These are phyloP conservation scores for Boechera retrofracta DNA, from an alignment of 345 rosid genomes.

Conservation along the genomic window DNA sequence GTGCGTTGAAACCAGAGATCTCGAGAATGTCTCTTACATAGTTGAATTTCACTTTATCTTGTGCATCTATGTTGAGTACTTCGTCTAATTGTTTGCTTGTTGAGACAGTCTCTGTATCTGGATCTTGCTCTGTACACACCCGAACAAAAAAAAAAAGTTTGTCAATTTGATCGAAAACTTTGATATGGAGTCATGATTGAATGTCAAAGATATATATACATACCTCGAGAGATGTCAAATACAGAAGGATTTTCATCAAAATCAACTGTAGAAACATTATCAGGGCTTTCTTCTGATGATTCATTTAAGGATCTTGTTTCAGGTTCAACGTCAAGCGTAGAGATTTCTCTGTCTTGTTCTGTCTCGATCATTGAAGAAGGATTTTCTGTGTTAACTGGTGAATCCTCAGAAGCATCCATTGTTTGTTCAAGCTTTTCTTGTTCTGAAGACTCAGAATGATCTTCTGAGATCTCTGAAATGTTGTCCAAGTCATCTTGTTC, in stretches of 20 bases:
- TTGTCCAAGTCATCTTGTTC: constrained; percentile 36
- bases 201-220: constrained; percentile 10
- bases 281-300: constrained; percentile 40
- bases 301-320: constrained; percentile 27
- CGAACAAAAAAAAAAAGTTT: neutral
- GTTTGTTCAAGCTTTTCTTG: constrained; percentile 20
- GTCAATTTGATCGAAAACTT: neutral
- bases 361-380: constrained; percentile 20
- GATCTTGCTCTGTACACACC: constrained; percentile 6
- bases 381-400: neutral
- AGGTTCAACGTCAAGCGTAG: constrained; percentile 22
- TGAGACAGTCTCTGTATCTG: constrained; percentile 10
- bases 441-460: constrained; percentile 32
- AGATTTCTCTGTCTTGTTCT: constrained; percentile 31
- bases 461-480: constrained; percentile 42
- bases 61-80: constrained; percentile 48
- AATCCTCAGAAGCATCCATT: constrained; percentile 25
- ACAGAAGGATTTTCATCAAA: constrained; percentile 27
- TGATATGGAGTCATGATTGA: constrained; percentile 1
- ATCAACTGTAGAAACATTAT: neutral
- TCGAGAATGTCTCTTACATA: constrained; percentile 73
- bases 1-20: constrained; percentile 68
- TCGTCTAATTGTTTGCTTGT: constrained; percentile 37
- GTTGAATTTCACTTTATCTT: constrained; percentile 57
- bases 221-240: constrained; percentile 46